Percentiles rank a stretch among this genome's conserved stretches.
These are phyloP conservation scores for Ilex aquifolium DNA, from an alignment of 257 asterid genomes.

Conservation along the genomic window DNA sequence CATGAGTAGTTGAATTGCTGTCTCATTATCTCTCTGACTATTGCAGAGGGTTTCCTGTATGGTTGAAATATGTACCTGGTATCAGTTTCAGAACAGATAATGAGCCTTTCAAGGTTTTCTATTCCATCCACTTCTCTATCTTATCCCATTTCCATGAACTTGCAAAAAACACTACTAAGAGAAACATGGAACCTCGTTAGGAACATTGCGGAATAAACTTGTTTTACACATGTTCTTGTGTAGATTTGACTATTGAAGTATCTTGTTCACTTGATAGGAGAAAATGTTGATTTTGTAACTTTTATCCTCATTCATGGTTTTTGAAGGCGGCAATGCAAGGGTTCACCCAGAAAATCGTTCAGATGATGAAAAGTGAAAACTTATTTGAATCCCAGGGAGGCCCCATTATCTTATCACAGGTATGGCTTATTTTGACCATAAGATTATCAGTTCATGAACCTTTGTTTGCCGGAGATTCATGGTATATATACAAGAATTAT, in stretches of 20 bases:
- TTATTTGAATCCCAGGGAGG: conserved; percentile 67
- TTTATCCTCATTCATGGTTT: conserved; percentile 5
- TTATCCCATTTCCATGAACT: background rate
- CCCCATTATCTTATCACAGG: conserved; percentile 76
- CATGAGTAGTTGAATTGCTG: conserved; percentile 1
- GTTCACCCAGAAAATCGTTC: conserved; percentile 55
- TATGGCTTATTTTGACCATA: conserved; percentile 5
- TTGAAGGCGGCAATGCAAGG: conserved; percentile 54
- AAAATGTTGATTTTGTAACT: background rate
- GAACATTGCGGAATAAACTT: background rate
- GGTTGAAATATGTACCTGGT: conserved; percentile 73
- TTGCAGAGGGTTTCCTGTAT: conserved; percentile 75
- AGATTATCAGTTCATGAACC: background rate
- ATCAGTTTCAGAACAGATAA: conserved; percentile 70
- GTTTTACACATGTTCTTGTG: background rate
- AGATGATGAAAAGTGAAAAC: conserved; percentile 56
- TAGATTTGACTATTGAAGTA: too few relatives aligned
- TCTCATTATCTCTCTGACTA: background rate
- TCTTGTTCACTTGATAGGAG: background rate
- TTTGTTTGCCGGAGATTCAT: background rate
- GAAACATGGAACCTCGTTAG: too few relatives aligned
- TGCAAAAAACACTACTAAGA: too few relatives aligned
- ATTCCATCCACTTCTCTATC: background rate
- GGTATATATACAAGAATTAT: background rate
- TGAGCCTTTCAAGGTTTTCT: conserved; percentile 56